Percentiles rank a stretch among this genome's conserved stretches.
Evolutionary conservation across 2,329 filamentous ascomycete genomes (phyloP).

Genomic region (Didymella sp.): DNA sequence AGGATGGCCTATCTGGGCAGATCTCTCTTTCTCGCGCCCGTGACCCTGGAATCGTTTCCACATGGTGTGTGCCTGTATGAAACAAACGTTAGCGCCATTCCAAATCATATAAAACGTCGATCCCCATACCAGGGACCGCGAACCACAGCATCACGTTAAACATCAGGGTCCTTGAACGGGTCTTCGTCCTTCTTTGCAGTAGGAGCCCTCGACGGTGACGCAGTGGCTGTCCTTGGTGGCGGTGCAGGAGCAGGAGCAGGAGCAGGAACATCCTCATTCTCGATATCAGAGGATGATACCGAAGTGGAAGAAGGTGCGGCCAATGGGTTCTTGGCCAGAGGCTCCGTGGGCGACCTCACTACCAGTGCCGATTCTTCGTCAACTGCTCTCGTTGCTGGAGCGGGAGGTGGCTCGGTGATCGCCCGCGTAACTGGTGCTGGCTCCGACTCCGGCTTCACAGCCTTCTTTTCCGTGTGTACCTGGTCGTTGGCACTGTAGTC

Average conservation of each 20-base stretch:
- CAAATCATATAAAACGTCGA: constrained; percentile 13
- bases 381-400: constrained; percentile 8
- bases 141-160: constrained; percentile 3
- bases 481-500: neutral
- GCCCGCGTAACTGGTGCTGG: neutral
- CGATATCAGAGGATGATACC: constrained; percentile 12
- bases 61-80: constrained; percentile 49
- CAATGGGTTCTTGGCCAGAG: neutral
- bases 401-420: constrained; percentile 1
- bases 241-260: neutral
- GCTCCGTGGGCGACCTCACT: constrained; percentile 4
- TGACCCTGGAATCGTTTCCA: constrained; percentile 62
- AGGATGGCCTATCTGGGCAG: constrained; percentile 52
- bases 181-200: constrained; percentile 6
- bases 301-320: constrained; percentile 9
- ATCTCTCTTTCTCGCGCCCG: constrained; percentile 52
- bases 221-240: neutral
- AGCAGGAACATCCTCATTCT: constrained; percentile 1
- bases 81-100: constrained; percentile 35
- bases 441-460: neutral
- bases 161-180: constrained; percentile 9
- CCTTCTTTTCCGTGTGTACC: neutral
- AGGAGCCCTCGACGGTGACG: neutral
- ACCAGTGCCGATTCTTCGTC: neutral
- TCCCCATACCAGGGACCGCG: constrained; percentile 13